Evolutionary conservation across 2,329 filamentous ascomycete species (phyloP).

Genomic region (Zymoseptoria brevis): DNA sequence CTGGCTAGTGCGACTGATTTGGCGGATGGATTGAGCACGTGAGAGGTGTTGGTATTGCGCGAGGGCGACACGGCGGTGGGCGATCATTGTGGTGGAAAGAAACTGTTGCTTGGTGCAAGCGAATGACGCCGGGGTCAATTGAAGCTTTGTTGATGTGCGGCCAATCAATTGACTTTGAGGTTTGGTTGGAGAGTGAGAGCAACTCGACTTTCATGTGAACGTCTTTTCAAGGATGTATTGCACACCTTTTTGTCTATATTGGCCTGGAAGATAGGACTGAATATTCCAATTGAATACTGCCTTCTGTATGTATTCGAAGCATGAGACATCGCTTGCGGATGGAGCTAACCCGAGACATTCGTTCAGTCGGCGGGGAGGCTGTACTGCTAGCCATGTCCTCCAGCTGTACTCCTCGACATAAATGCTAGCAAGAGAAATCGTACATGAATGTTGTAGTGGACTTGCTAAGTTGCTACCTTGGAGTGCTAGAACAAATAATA

Average conservation of each 20-base stretch:
- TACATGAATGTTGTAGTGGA: neutral
- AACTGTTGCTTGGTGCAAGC: neutral
- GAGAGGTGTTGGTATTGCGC: neutral
- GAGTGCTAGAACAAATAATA: neutral
- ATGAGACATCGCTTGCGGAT: too few relatives aligned
- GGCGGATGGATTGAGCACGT: neutral
- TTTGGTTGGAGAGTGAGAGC: too few relatives aligned
- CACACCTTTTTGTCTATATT: too few relatives aligned
- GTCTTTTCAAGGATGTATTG: neutral
- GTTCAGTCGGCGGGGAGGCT: too few relatives aligned
- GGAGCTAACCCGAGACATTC: too few relatives aligned
- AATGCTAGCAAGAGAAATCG: too few relatives aligned
- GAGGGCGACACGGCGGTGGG: neutral
- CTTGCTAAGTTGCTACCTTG: too few relatives aligned
- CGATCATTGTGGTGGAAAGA: neutral
- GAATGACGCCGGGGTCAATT: neutral
- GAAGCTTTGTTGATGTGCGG: neutral
- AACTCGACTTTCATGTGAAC: neutral
- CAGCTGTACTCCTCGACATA: too few relatives aligned
- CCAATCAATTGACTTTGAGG: neutral
- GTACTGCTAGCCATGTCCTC: too few relatives aligned
- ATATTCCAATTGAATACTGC: too few relatives aligned
- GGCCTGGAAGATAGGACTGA: too few relatives aligned
- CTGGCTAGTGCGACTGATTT: neutral
- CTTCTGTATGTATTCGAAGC: too few relatives aligned